Evolutionary conservation across 2,329 filamentous ascomycete species (phyloP).

Genomic region (Scytalidium sp.): DNA sequence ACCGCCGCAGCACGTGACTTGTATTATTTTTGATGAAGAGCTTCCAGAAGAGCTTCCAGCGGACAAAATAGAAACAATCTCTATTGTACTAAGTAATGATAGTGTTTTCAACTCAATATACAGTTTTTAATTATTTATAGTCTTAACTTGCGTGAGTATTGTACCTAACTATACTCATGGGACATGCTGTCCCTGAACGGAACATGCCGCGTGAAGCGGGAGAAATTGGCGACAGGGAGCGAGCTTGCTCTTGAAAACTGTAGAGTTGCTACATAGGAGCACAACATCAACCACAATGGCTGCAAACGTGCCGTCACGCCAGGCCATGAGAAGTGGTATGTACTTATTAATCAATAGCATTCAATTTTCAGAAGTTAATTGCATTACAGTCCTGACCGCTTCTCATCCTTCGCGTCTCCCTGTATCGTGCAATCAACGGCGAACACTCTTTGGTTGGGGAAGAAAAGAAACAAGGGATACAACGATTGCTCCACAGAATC

Average conservation of each 20-base stretch:
- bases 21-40: neutral
- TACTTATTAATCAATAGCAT: conserved; percentile 16
- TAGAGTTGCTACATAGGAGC: neutral
- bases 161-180: too few species aligned
- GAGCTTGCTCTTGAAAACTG: neutral
- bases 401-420: conserved; percentile 37
- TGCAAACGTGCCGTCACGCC: conserved; percentile 60
- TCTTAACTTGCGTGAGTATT: too few species aligned
- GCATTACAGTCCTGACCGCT: conserved; percentile 13
- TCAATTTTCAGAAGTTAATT: conserved; percentile 20
- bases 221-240: neutral
- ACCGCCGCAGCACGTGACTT: neutral
- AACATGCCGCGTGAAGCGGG: neutral
- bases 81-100: neutral
- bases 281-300: conserved; percentile 49
- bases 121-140: too few species aligned
- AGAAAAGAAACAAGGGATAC: conserved; percentile 6
- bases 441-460: conserved; percentile 17
- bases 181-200: neutral
- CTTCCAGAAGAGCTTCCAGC: neutral
- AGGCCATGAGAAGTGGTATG: conserved; percentile 59
- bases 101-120: too few species aligned
- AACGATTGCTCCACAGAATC: conserved; percentile 32
- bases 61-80: neutral
- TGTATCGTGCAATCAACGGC: conserved; percentile 20